A percentile compares a stretch with the other conserved stretches of the same genome.
Conservation (phyloP, 306 rosid genomes). For the Cucurbita argyrosperma region DNA sequence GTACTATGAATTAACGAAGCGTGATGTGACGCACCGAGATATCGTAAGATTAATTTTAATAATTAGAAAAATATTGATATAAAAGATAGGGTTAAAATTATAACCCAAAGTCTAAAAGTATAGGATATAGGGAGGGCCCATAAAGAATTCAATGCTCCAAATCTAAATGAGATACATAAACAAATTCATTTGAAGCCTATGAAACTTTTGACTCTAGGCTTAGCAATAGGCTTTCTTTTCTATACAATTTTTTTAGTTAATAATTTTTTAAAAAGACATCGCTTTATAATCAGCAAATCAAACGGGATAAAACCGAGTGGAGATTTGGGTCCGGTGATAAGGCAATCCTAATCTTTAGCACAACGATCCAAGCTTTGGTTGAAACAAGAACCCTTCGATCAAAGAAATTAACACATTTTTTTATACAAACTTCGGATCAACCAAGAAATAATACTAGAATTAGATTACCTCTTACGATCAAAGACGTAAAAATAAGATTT, state of each 20-base stretch:
- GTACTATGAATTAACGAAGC: background rate
- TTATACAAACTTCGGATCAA: no score
- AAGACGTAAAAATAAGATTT: no score
- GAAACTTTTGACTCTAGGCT: conserved; percentile 1
- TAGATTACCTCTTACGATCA: no score
- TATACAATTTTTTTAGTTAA: background rate
- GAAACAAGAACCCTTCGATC: no score
- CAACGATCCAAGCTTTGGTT: no score
- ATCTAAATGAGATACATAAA: background rate
- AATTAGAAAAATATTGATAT: background rate
- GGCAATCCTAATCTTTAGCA: no score
- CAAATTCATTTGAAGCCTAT: background rate
- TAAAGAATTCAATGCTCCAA: background rate
- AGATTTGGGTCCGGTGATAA: no score
- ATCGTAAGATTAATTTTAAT: background rate
- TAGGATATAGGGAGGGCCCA: background rate
- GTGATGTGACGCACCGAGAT: background rate
- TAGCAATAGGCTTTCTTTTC: background rate
- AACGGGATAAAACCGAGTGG: background rate
- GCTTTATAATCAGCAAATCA: conserved; percentile 6
- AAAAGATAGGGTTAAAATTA: background rate
- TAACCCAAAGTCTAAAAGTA: background rate
- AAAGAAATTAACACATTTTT: no score
- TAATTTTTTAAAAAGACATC: background rate
- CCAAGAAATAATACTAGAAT: no score